Base-by-base conservation (phyloP, 345 rosid genomes). In the Hibiscus tridactylites region DNA sequence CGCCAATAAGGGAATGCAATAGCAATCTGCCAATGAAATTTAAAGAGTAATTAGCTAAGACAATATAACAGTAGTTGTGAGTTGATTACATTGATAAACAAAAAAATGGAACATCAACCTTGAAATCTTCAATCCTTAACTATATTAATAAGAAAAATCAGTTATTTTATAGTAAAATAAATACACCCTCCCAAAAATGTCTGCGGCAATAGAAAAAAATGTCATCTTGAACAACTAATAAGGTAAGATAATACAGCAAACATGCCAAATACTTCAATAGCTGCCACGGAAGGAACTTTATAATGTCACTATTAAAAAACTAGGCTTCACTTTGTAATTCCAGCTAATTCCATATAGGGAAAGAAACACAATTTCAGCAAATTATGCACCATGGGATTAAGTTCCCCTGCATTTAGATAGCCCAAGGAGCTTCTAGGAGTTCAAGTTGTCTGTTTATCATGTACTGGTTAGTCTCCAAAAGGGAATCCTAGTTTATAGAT, bases 1-100 rank as follows among this genome's bases (percentile, higher is more conserved):
- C 86, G 87, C 78, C 88, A 71, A 71, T 95, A 95, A 50, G 99
- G 84, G 75, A 94, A 94, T 69, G 98, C 98, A 82, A 94, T 90
- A 50, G 75, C 86, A 84, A 88, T 63, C 98, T 94, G 90, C 74
- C 60, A 61, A 83, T 53, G 75, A 68, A 68, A 74, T 64, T 67
- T 58, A 2, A 42, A 70, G 61, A 74, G 26, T 70, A 69, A 78
- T 61, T 68, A 78, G 44, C 31, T 11, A 31, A 59, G 47, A 47
- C 24, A 21, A 21, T 21, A 21, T 21, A 21, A 21, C 24, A 21
- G 24, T 21, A 21, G 24, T 21, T 21, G 24, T 21, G 24, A 21
- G 24, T 21, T 21, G 24, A 21, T 21, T 39, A 53, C 58, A 33
- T 29, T 53, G 33, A 19, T 28, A 52, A 52, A 53, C 26, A 9